Evolutionary conservation across 106 monocot species (phyloP), one percentile per base, ranked within the genome.

Genomic region (Acanthochlamys bracteata): DNA sequence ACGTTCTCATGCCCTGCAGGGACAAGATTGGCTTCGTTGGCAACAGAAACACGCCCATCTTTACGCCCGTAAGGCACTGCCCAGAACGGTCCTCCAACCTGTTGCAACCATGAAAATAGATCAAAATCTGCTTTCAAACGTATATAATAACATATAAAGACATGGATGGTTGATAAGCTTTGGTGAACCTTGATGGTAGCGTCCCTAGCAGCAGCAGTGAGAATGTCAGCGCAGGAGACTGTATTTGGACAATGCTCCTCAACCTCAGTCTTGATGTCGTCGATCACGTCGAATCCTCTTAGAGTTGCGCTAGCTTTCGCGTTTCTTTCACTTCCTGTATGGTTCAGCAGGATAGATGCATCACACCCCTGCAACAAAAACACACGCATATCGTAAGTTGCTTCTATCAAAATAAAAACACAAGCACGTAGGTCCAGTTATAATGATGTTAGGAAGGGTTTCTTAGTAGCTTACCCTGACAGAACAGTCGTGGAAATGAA

Each of bases 41-140:
- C 80, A 19, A 73, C 15, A 43, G 89, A 85, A 13, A 68, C 61
- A 0, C 45, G 51, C 9, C 93, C 83, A 52, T 93, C 93, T 60
- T 74, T 89, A 42, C 93, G 69, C 13, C 93, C 93, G 24, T 82
- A 89, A 21, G 65, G 58, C 7, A 76, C 70, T 26, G 69, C 62
- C 93, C 93, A 93, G 66, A 76, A 89, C 15, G 85, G 89, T 2
- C 80, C 93, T 60, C 85, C 89, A 52, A 74, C 51, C 80, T 90
- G 45, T 54, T 61, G 17, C 17, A 49, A 41, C 25, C 49, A 49
- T 52, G 16, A 46, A 39, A 43, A 52, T 24, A 10, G 11, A 16
- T 27, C 42, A 33, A 33, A 33, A 1, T 6, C 1, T 33, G 33
- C n/a, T n/a, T n/a, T n/a, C n/a, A n/a, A 33, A 33, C 33, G 6